Evolutionary conservation across 805 yeast species (phyloP).

Genomic region (Nakazawaea laoshanensis): DNA sequence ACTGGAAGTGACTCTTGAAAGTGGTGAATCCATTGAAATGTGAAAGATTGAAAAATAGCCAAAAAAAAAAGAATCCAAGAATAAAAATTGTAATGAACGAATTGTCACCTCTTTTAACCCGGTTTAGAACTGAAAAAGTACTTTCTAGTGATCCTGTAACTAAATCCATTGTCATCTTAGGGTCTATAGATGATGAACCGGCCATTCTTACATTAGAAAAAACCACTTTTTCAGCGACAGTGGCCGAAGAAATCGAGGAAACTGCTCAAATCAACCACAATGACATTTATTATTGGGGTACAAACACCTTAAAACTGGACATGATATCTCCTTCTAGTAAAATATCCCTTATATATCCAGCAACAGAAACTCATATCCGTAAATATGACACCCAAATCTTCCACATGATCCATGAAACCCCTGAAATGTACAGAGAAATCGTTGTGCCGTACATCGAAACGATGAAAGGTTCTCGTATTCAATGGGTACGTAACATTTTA

Average conservation of each 20-base stretch:
- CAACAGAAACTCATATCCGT: constrained; percentile 73
- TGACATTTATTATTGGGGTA: constrained; percentile 83
- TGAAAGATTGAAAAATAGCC: no score
- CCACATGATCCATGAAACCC: constrained; percentile 72
- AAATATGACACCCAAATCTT: constrained; percentile 59
- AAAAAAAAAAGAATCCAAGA: no score
- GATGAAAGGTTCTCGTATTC: constrained; percentile 67
- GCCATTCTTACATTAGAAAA: constrained; percentile 75
- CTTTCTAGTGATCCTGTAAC: constrained; percentile 56
- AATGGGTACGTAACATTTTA: constrained; percentile 87
- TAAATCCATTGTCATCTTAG: constrained; percentile 61
- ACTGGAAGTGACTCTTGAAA: constrained; percentile 6
- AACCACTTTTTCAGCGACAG: constrained; percentile 39
- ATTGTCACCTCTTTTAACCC: no score
- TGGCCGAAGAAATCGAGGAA: constrained; percentile 15
- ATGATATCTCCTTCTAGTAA: constrained; percentile 56
- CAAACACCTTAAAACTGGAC: constrained; percentile 39
- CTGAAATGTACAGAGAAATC: constrained; percentile 51
- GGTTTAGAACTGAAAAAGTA: constrained; percentile 29
- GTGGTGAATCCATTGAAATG: constrained; percentile 7
- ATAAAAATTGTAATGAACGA: no score
- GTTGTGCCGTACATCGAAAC: constrained; percentile 73
- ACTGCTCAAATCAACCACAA: constrained; percentile 47
- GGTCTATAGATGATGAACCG: constrained; percentile 45
- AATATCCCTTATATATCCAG: constrained; percentile 77